A percentile compares a stretch with the other conserved stretches of the same genome.
Evolutionary conservation across 169 alveolate species (phyloP).

Genomic region (Babesia microti): DNA sequence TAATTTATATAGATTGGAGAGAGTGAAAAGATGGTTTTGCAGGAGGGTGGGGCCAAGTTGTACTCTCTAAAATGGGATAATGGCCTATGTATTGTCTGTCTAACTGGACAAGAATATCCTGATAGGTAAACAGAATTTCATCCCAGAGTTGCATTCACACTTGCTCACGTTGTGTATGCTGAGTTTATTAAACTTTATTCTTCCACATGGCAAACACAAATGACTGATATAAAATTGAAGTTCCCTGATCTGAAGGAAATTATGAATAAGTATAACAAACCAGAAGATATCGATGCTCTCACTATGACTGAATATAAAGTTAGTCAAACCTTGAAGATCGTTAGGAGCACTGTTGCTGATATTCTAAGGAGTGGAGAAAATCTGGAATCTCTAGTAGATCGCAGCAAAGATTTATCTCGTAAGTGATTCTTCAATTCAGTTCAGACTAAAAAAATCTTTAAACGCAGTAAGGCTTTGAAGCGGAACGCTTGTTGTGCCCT

Average conservation of each 20-base stretch:
- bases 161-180: constrained; percentile 29
- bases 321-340: constrained; percentile 24
- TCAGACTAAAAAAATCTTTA: constrained; percentile 34
- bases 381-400: constrained; percentile 42
- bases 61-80: constrained; percentile 36
- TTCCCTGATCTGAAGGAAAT: constrained; percentile 24
- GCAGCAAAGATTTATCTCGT: constrained; percentile 44
- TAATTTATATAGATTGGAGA: constrained; percentile 6
- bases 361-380: constrained; percentile 36
- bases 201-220: constrained; percentile 13
- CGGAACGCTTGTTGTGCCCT: constrained; percentile 30
- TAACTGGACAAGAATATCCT: constrained; percentile 27
- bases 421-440: no score
- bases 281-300: constrained; percentile 30
- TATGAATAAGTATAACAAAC: constrained; percentile 20
- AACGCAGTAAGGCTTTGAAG: constrained; percentile 24
- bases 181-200: constrained; percentile 17
- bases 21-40: constrained; percentile 21
- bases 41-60: constrained; percentile 18
- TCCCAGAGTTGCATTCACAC: constrained; percentile 38
- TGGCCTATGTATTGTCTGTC: constrained; percentile 31
- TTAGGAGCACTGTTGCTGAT: constrained; percentile 32
- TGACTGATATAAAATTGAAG: constrained; percentile 22
- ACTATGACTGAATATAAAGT: constrained; percentile 23
- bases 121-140: no score